A percentile compares a stretch with the other conserved stretches of the same genome.
Evolutionary conservation across 73 alveolate species (phyloP).

Genomic region (Urostyla sp.): DNA sequence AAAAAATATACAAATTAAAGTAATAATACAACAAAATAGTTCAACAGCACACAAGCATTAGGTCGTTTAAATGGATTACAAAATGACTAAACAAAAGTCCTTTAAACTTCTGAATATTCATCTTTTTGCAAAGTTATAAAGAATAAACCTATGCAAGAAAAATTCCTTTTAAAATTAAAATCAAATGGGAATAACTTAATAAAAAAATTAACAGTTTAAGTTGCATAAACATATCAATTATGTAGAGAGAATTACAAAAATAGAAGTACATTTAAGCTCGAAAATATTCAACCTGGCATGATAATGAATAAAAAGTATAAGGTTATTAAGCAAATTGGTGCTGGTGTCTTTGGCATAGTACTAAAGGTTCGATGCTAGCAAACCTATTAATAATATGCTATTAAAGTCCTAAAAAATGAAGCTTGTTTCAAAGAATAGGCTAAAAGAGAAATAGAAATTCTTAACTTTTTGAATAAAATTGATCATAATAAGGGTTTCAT

Average conservation of each 20-base stretch:
- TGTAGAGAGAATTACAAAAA: too few species aligned
- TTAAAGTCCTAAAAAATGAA: not conserved
- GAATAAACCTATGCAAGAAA: too few species aligned
- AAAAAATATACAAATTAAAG: too few species aligned
- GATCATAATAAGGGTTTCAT: conserved; percentile 37
- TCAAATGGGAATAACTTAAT: too few species aligned
- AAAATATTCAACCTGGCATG: too few species aligned
- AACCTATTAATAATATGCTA: not conserved
- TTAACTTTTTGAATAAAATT: not conserved
- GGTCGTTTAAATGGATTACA: conserved; percentile 1
- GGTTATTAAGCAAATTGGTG: not conserved
- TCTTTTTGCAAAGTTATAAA: conserved; percentile 1
- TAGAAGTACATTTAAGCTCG: too few species aligned
- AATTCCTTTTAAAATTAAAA: too few species aligned
- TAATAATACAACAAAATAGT: too few species aligned
- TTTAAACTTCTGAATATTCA: not conserved
- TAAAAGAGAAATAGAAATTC: conserved; percentile 20
- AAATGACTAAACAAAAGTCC: not conserved
- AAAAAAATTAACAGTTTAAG: too few species aligned
- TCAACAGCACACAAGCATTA: too few species aligned
- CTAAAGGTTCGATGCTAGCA: not conserved
- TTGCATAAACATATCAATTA: too few species aligned
- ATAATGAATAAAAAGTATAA: not conserved
- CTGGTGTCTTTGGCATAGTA: conserved; percentile 35
- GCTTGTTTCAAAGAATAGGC: not conserved